Conservation (phyloP, 2,329 filamentous ascomycete species). For the Pestalotiopsis sp. region DNA sequence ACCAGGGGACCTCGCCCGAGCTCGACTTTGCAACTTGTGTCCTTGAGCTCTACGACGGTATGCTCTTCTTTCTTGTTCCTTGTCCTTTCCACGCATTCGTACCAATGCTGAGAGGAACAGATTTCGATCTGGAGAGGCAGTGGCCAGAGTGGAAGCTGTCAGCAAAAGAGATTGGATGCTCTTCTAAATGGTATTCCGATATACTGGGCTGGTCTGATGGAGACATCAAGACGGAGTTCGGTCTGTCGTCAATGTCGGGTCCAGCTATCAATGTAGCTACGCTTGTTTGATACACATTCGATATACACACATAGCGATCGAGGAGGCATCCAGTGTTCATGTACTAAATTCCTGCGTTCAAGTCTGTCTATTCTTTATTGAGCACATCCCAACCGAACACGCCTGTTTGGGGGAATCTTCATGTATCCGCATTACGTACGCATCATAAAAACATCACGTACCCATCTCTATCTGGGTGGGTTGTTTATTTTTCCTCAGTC, state of each 20-base stretch:
- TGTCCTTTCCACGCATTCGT: too few species aligned
- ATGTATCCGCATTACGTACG: slow-evolving; percentile 12
- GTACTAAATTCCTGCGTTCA: slow-evolving; percentile 12
- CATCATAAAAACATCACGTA: slow-evolving; percentile 7
- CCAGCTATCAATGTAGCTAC: background rate
- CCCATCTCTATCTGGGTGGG: background rate
- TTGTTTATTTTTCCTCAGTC: slow-evolving; percentile 38
- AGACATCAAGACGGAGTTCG: slow-evolving; percentile 9
- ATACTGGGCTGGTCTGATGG: slow-evolving; percentile 9
- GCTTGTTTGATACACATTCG: background rate
- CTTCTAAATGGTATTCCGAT: background rate
- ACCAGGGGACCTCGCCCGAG: background rate
- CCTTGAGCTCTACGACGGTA: background rate
- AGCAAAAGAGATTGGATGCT: background rate
- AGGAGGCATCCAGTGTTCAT: background rate
- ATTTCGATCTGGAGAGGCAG: background rate
- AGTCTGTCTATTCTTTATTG: slow-evolving; percentile 19
- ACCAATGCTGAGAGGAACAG: background rate
- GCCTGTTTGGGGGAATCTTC: slow-evolving; percentile 12
- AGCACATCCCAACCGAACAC: slow-evolving; percentile 10
- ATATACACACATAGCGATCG: background rate
- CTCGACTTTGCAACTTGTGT: slow-evolving; percentile 6
- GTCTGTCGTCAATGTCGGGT: background rate
- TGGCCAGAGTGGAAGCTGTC: background rate
- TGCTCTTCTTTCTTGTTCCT: background rate